Percentiles rank a stretch among this genome's conserved stretches.
Conservation (phyloP, 2,329 filamentous ascomycete species). For the Paraphoma chrysanthemicola region DNA sequence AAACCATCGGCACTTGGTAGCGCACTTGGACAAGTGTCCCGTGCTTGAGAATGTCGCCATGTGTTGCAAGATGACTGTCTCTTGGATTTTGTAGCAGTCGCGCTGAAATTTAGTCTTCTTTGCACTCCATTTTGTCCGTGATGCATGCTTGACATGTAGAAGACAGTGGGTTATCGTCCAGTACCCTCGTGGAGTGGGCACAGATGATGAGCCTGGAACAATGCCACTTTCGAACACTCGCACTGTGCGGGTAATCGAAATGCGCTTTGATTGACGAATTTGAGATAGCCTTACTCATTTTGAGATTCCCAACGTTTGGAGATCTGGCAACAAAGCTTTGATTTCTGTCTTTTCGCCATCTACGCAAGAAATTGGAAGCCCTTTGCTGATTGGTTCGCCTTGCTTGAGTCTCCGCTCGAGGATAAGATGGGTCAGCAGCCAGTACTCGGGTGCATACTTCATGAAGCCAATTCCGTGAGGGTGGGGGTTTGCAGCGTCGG, state of each 20-base stretch:
- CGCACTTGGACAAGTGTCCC: no score
- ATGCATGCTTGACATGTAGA: no score
- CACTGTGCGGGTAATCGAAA: neutral
- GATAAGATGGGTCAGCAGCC: neutral
- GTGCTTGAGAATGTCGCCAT: no score
- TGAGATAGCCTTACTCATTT: no score
- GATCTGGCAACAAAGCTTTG: neutral
- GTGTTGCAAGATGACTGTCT: no score
- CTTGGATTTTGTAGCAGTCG: no score
- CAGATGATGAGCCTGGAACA: no score
- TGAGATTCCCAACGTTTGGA: neutral
- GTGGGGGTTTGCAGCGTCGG: neutral
- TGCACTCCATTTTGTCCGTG: no score
- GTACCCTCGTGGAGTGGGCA: no score
- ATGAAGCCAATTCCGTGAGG: slow-evolving; percentile 3
- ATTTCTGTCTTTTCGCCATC: neutral
- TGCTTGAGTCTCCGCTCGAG: neutral
- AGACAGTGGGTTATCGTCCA: no score
- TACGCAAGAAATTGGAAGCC: neutral
- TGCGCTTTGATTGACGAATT: neutral
- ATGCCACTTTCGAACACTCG: neutral
- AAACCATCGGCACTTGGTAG: no score
- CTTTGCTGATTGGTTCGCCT: neutral
- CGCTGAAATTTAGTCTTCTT: no score
- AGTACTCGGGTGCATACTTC: slow-evolving; percentile 2